phyloP scores from a whole-genome alignment of 257 asterid species.

The Penstemon davidsonii region DNA sequence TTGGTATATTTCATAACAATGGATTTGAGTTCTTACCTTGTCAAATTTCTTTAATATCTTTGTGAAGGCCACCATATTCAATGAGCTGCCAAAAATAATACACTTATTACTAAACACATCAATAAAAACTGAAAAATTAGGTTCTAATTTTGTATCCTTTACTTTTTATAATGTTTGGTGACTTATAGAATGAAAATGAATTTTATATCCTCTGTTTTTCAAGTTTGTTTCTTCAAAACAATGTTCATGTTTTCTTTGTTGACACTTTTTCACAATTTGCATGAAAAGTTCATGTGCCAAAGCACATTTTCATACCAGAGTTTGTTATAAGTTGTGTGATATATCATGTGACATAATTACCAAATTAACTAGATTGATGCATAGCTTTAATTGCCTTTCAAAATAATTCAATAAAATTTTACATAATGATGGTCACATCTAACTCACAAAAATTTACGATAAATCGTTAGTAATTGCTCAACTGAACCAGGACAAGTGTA shows the following conservation, averaged over 20 bases:
- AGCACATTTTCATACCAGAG: slow-evolving; percentile 15
- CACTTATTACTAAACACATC: slow-evolving; percentile 11
- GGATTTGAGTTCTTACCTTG: slow-evolving; percentile 47
- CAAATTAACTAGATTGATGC: background rate
- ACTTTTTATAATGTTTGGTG: slow-evolving; percentile 8
- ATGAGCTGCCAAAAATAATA: slow-evolving; percentile 53
- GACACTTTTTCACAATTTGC: background rate
- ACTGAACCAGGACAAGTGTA: too few species aligned
- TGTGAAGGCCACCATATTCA: slow-evolving; percentile 87
- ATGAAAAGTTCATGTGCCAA: slow-evolving; percentile 1
- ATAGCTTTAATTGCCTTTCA: background rate
- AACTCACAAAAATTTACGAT: too few species aligned
- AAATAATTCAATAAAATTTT: background rate
- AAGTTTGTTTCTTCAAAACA: background rate
- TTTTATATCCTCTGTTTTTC: background rate
- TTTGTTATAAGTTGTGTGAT: slow-evolving; percentile 19
- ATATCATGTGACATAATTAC: slow-evolving; percentile 27
- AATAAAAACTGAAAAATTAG: slow-evolving; percentile 15
- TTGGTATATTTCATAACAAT: too few species aligned
- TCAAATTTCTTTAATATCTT: slow-evolving; percentile 95
- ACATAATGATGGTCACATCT: too few species aligned
- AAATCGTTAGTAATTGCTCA: too few species aligned
- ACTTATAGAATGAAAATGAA: background rate
- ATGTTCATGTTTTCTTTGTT: slow-evolving; percentile 28
- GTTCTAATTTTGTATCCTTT: background rate